Base-by-base conservation (phyloP, 495 filamentous ascomycete species). In the Penicillium macrosclerotiorum region DNA sequence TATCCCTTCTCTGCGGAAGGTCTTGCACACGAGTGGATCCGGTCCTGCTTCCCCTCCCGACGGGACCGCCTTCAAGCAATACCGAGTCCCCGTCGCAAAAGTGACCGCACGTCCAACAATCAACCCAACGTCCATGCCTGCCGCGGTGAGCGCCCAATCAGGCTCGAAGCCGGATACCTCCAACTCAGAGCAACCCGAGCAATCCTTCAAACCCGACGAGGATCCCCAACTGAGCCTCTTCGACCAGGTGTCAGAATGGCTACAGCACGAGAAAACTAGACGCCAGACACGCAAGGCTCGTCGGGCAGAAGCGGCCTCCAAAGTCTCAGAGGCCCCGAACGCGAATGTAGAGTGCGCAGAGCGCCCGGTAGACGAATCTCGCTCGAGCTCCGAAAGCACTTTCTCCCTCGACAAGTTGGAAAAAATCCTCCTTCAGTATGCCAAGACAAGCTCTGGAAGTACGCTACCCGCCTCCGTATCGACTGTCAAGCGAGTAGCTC, bases 161-260 rank as follows among this genome's bases (percentile, higher is more conserved):
- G 61, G 53, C 46, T 33, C 33, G 37, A 57, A 42, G 14, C 52
- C 31, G 18, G 65, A 68, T 31, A 36, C 51, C 1, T 44, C 45
- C 22, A 37, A 45, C 2, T 45, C 47, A 8, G 62, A 67, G 18
- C 65, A 65, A 0, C 55, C 54, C 9, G 69, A 68, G 12, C 47
- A 53, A 7, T 38, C 35, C 11, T 20, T 50, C 35, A 68, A 57
- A 40, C 35, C 52, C 16, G 64, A 69, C 9, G 63, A 68, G 16
- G 68, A 72, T 35, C 39, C 55, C 9, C 68, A 68, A 32, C 38
- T 62, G 40, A 57, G 44, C 42, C 67, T 96, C 5, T 60, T 92
- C 29, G 72, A 78, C 31, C 87, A 92, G 59, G 81, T 96, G 17
- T 71, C 75, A 16, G 81, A 84, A 45, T 96, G 90, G 90, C 72